phyloP scores from a whole-genome alignment of 768 basidiomycete genomes.

The Auriculariales sp. region DNA sequence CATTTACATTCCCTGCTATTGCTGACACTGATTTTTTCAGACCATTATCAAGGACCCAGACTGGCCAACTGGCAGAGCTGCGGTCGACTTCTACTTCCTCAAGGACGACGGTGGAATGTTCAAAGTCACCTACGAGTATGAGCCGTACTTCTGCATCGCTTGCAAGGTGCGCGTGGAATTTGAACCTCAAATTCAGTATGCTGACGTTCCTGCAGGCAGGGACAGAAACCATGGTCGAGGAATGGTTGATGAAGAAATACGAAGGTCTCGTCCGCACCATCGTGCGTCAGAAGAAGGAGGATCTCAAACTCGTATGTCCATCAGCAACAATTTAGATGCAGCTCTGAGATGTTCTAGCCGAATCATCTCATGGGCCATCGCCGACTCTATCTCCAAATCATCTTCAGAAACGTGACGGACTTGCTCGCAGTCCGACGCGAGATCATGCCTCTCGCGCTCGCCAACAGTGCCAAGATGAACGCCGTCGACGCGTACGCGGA shows the following conservation, averaged over 20 bases:
- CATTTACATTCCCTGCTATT: neutral
- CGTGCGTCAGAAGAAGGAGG: conserved; percentile 75
- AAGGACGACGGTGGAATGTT: conserved; percentile 95
- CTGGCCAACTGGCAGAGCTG: conserved; percentile 71
- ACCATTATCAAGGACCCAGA: conserved; percentile 79
- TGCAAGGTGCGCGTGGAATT: conserved; percentile 56
- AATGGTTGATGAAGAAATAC: conserved; percentile 88
- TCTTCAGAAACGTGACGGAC: conserved; percentile 88
- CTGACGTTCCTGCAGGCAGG: conserved; percentile 40
- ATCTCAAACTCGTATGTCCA: conserved; percentile 50
- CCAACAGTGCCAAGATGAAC: conserved; percentile 83
- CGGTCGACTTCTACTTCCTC: conserved; percentile 94
- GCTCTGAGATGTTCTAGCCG: conserved; percentile 26
- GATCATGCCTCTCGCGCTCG: conserved; percentile 73
- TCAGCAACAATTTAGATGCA: neutral
- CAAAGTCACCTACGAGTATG: conserved; percentile 83
- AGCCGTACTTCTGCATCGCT: conserved; percentile 87
- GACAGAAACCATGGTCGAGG: conserved; percentile 80
- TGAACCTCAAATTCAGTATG: neutral
- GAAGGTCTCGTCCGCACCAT: conserved; percentile 77
- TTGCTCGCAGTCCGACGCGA: conserved; percentile 79
- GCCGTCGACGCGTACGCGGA: conserved; percentile 98
- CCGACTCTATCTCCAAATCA: conserved; percentile 74
- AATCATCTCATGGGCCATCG: conserved; percentile 96
- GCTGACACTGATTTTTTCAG: conserved; percentile 20